Percentiles rank a stretch among this genome's conserved stretches.
phyloP scores from a whole-genome alignment of 2,329 filamentous ascomycete genomes.

The Albifimbria verrucaria region DNA sequence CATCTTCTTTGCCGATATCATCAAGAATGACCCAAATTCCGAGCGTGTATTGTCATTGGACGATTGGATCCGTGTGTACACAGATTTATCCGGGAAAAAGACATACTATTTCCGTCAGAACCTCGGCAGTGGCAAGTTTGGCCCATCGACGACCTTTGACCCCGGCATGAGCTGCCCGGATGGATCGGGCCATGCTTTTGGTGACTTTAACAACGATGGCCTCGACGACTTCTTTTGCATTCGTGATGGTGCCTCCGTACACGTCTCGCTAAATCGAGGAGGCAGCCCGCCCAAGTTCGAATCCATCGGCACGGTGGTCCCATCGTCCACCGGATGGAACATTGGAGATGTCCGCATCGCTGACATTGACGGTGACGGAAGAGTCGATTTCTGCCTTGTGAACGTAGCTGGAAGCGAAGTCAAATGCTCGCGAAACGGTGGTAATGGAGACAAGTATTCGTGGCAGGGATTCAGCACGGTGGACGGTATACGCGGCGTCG shows the following conservation, averaged over 20 bases:
- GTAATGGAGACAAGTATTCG: not conserved
- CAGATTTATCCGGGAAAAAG: slow-evolving; percentile 10
- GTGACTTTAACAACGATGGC: slow-evolving; percentile 3
- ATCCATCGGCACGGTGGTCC: not conserved
- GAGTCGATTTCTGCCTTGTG: not conserved
- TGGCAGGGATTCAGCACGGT: not conserved
- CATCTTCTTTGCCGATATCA: slow-evolving; percentile 6
- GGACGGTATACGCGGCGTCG: not conserved
- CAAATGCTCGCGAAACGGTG: not conserved
- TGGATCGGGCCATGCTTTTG: too few relatives aligned
- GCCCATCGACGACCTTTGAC: not conserved
- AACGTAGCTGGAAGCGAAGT: not conserved
- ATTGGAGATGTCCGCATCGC: not conserved
- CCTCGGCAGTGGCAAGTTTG: not conserved
- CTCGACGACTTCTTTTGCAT: slow-evolving; percentile 14
- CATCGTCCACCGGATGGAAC: not conserved
- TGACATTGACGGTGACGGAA: not conserved
- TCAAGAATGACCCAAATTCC: not conserved
- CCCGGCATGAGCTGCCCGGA: not conserved
- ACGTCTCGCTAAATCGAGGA: not conserved
- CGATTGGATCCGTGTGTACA: slow-evolving; percentile 2
- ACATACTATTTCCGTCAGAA: slow-evolving; percentile 13
- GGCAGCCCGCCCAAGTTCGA: not conserved
- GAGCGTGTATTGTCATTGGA: not conserved
- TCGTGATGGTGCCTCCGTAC: not conserved